A percentile compares a stretch with the other conserved stretches of the same genome.
phyloP scores from a whole-genome alignment of 768 basidiomycete species.

The Vararia minispora region DNA sequence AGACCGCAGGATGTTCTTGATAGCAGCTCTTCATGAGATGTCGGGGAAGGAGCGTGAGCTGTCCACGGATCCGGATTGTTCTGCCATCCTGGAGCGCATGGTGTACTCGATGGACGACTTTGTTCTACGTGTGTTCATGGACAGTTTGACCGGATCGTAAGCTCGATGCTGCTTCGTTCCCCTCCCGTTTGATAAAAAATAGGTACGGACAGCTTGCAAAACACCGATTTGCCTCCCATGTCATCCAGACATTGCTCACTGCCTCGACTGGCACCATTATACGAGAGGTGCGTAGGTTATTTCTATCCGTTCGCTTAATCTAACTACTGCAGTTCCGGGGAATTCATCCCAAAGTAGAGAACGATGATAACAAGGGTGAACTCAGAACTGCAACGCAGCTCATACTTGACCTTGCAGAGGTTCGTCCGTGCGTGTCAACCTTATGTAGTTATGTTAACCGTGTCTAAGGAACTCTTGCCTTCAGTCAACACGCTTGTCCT shows the following conservation, averaged over 20 bases:
- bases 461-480: conserved; percentile 56
- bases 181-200: conserved; percentile 1
- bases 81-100: conserved; percentile 83
- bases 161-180: conserved; percentile 21
- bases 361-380: conserved; percentile 45
- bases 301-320: neutral
- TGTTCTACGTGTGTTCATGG: conserved; percentile 82
- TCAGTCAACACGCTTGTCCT: conserved; percentile 54
- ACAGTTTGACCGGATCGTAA: conserved; percentile 82
- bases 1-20: conserved; percentile 43
- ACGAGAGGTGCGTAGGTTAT: conserved; percentile 43
- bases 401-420: conserved; percentile 53
- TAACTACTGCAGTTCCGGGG: conserved; percentile 34
- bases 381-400: conserved; percentile 55
- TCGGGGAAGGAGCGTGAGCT: conserved; percentile 80
- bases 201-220: conserved; percentile 56
- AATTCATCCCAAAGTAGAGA: conserved; percentile 36
- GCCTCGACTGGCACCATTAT: conserved; percentile 52
- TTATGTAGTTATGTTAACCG: neutral
- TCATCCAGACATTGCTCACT: conserved; percentile 79
- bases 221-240: conserved; percentile 93
- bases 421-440: conserved; percentile 19
- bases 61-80: conserved; percentile 90
- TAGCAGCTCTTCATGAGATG: conserved; percentile 80
- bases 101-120: conserved; percentile 93